Base-by-base conservation (phyloP, 2,329 filamentous ascomycete species). In the Nemania sp. region DNA sequence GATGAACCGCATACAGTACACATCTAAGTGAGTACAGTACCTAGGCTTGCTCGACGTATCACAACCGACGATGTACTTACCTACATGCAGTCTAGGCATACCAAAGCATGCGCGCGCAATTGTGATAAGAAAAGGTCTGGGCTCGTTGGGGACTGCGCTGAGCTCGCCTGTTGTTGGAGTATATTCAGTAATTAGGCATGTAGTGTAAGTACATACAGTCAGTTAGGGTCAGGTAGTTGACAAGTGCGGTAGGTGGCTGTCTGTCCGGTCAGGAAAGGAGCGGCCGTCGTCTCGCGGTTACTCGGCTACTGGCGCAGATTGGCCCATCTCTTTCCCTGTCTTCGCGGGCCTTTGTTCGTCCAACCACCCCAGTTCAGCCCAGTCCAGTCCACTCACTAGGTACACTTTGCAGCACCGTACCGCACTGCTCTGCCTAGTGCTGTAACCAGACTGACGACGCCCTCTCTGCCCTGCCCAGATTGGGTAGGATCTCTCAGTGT, bases 321-420 rank as follows among this genome's bases (percentile, higher is more conserved):
- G 44, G 34, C 49, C 49, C 44, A 43, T 28, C 33, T 42, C 50
- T n/a, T n/a, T n/a, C n/a, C n/a, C n/a, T n/a, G n/a, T n/a, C n/a
- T n/a, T n/a, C n/a, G n/a, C n/a, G n/a, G n/a, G n/a, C n/a, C n/a
- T 57, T 57, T 56, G 51, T 49, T 51, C 45, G 36, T 45, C 34
- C 37, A 19, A 40, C 36, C 41, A 17, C 48, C 52, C 52, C 43
- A 42, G 55, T 57, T 52, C 11, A 3, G 20, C 30, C 15, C 28
- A 12, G 28, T 3, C 34, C 46, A 28, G 9, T 30, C 36, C 14
- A 23, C 43, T 43, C 17, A 14, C 19, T 15, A 20, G 11, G 31
- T 44, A 31, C 26, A 28, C 26, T 28, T 6, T 6, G 28, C 9
- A 31, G 12, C 6, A 6, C 6, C 6, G 26, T 28, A 28, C 6